phyloP scores from a whole-genome alignment of 2,329 filamentous ascomycete species.

The Dissoconium aciculare region DNA sequence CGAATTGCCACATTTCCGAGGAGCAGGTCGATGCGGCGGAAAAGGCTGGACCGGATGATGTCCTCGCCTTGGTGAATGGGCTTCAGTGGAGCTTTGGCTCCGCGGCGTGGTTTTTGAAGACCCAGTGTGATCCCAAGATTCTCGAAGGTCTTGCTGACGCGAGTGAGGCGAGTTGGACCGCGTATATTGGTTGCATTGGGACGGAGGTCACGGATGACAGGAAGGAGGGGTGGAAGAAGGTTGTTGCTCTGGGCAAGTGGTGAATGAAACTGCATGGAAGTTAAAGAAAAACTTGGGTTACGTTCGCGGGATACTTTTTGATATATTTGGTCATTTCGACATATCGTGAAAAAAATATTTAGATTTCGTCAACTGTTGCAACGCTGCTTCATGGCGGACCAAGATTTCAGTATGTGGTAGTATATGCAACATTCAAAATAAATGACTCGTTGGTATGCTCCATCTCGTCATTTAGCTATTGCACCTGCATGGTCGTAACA shows the following conservation, averaged over 20 bases:
- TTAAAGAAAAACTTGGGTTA: no score
- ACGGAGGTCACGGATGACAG: constrained; percentile 35
- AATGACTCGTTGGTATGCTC: no score
- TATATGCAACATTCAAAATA: no score
- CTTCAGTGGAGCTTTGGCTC: constrained; percentile 39
- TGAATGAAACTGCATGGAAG: no score
- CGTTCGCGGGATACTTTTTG: no score
- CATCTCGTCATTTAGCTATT: no score
- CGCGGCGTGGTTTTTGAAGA: constrained; percentile 47
- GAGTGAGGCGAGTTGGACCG: constrained; percentile 35
- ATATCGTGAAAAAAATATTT: no score
- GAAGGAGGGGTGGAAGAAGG: constrained; percentile 36
- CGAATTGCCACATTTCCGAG: constrained; percentile 14
- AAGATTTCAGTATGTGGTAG: no score
- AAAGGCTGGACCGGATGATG: constrained; percentile 27
- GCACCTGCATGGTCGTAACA: no score
- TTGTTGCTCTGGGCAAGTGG: constrained; percentile 23
- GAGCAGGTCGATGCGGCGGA: constrained; percentile 18
- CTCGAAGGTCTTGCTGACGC: constrained; percentile 32
- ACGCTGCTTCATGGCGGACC: no score
- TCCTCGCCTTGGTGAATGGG: constrained; percentile 37
- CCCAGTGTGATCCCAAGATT: constrained; percentile 36
- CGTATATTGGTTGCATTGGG: constrained; percentile 42
- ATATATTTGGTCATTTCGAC: no score
- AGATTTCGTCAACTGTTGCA: no score